Evolutionary conservation across 2,329 filamentous ascomycete species (phyloP).

Genomic region (Canariomyces notabilis): DNA sequence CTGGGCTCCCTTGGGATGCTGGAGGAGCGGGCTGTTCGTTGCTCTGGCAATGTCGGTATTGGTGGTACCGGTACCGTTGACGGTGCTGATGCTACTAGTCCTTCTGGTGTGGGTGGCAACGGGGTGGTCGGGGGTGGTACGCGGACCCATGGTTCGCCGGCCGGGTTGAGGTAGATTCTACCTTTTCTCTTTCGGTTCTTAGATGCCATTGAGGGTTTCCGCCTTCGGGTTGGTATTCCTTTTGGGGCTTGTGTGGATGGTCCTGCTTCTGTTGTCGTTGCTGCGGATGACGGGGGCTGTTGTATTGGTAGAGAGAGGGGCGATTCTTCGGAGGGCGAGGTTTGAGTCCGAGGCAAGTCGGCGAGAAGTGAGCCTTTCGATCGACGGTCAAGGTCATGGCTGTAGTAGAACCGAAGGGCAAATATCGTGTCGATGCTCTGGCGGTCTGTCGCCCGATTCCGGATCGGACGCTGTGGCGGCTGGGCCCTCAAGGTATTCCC

Average conservation of each 20-base stretch:
- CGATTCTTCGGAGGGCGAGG: not conserved
- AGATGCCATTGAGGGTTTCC: not conserved
- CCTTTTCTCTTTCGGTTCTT: not conserved
- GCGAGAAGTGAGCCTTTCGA: slow-evolving; percentile 1
- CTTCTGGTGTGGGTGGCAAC: slow-evolving; percentile 3
- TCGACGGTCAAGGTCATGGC: not conserved
- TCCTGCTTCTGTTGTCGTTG: not conserved
- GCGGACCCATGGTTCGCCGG: slow-evolving; percentile 15
- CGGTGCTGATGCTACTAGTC: not conserved
- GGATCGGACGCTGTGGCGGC: not conserved
- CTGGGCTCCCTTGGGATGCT: not conserved
- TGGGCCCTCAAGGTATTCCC: not conserved
- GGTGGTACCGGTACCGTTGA: not conserved
- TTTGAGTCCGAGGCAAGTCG: slow-evolving; percentile 12
- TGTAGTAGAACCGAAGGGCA: slow-evolving; percentile 16
- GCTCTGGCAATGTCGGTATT: not conserved
- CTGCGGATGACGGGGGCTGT: slow-evolving; percentile 1
- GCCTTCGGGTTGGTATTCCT: not conserved
- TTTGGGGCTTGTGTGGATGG: not conserved
- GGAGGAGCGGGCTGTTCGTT: not conserved
- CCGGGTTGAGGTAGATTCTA: slow-evolving; percentile 14
- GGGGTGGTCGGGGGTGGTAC: slow-evolving; percentile 12
- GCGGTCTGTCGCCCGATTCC: slow-evolving; percentile 1
- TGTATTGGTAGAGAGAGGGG: not conserved
- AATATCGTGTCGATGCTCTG: slow-evolving; percentile 17